These are phyloP conservation scores for Epichloe scottii DNA, from an alignment of 2,329 filamentous ascomycete genomes.

Conservation along the genomic window DNA sequence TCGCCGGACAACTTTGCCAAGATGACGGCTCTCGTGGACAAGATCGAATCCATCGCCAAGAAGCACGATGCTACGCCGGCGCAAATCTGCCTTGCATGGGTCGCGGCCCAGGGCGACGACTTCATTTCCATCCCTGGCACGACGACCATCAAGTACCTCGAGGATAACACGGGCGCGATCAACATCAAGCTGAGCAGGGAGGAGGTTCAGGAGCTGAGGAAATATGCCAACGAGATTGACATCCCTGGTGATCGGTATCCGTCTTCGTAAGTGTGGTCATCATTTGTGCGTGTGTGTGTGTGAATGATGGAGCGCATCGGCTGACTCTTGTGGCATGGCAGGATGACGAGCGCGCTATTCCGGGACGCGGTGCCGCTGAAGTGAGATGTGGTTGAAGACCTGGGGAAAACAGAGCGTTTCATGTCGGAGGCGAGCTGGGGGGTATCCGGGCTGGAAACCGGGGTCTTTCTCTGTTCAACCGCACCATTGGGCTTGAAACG, in stretches of 20 bases:
- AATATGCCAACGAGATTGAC: constrained; percentile 15
- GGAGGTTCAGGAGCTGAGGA: constrained; percentile 23
- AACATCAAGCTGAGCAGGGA: constrained; percentile 20
- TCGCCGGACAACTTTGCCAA: constrained; percentile 19
- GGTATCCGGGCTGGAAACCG: too few species aligned
- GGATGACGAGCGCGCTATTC: neutral
- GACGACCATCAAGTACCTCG: constrained; percentile 32
- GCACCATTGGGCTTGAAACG: too few species aligned
- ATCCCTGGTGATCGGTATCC: constrained; percentile 16
- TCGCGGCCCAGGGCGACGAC: constrained; percentile 46
- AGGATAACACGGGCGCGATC: constrained; percentile 29
- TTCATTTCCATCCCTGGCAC: constrained; percentile 47
- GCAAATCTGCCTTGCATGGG: constrained; percentile 51
- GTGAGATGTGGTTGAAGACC: neutral
- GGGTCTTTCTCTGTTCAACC: too few species aligned
- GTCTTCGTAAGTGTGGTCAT: constrained; percentile 2
- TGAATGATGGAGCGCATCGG: neutral
- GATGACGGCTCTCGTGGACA: constrained; percentile 40
- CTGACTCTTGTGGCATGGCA: neutral
- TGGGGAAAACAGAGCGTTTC: too few species aligned
- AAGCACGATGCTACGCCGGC: constrained; percentile 41
- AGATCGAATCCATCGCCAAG: constrained; percentile 34
- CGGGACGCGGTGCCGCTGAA: neutral
- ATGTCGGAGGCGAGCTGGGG: too few species aligned
- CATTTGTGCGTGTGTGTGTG: neutral